A percentile compares a stretch with the other conserved stretches of the same genome.
Conservation (phyloP, 164 flowering plant genomes). For the Dillenia turbinata region DNA sequence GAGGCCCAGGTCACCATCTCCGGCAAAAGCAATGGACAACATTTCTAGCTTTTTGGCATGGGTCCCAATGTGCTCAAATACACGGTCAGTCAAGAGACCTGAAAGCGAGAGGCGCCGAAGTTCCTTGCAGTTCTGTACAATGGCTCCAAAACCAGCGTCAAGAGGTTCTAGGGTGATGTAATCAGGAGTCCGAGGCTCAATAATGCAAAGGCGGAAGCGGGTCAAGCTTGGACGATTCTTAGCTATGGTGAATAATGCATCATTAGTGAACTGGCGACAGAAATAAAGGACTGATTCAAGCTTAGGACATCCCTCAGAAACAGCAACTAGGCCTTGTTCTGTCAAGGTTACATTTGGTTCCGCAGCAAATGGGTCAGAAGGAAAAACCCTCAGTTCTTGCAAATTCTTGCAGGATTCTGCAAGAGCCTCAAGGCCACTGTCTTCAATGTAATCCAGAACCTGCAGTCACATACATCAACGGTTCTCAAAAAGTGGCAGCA, state of each 20-base stretch:
- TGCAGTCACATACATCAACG: slow-evolving; percentile 16
- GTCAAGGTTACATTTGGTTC: slow-evolving; percentile 60
- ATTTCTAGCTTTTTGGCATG: slow-evolving; percentile 74
- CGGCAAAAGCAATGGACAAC: slow-evolving; percentile 95
- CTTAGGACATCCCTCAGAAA: slow-evolving; percentile 75
- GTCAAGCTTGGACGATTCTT: slow-evolving; percentile 62
- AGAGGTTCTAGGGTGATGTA: slow-evolving; percentile 68
- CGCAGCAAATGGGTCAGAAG: slow-evolving; percentile 60
- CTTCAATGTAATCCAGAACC: slow-evolving; percentile 85
- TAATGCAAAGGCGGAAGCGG: slow-evolving; percentile 85
- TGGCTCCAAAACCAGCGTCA: slow-evolving; percentile 82
- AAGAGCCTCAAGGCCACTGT: slow-evolving; percentile 62
- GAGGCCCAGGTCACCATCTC: slow-evolving; percentile 76
- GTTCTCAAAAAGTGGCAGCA: no score
- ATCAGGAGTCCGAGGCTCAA: slow-evolving; percentile 75
- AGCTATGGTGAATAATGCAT: slow-evolving; percentile 66
- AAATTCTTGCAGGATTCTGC: slow-evolving; percentile 66
- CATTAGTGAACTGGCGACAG: slow-evolving; percentile 90
- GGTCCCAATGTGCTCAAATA: slow-evolving; percentile 67
- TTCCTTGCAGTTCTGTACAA: slow-evolving; percentile 69
- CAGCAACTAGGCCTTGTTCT: slow-evolving; percentile 71
- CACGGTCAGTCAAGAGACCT: slow-evolving; percentile 76
- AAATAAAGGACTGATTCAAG: slow-evolving; percentile 85
- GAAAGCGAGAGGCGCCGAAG: slow-evolving; percentile 77
- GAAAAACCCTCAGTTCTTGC: slow-evolving; percentile 73